A percentile compares a stretch with the other conserved stretches of the same genome.
These are phyloP conservation scores for Lichtheimia corymbifera DNA, from an alignment of 371 early-diverging fungal genomes.

Conservation along the genomic window DNA sequence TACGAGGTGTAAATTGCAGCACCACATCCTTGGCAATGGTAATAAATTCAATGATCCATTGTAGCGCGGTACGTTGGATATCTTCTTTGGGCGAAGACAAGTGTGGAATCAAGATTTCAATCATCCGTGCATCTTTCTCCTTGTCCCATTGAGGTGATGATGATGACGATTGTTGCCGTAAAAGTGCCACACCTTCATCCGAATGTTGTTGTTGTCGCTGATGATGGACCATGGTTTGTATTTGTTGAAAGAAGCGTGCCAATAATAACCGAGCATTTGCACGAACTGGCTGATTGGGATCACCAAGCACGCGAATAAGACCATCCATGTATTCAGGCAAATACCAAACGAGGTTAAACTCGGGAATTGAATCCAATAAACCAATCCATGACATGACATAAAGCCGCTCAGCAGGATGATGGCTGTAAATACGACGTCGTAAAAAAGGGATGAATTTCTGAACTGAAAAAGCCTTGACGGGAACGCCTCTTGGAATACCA, in stretches of 20 bases:
- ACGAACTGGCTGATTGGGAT: conserved; percentile 82
- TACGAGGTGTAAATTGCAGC: conserved; percentile 70
- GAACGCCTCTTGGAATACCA: conserved; percentile 23
- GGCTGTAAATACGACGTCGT: conserved; percentile 79
- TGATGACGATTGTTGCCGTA: conserved; percentile 2
- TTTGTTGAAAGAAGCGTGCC: conserved; percentile 77
- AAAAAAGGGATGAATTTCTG: conserved; percentile 87
- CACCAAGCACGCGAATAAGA: conserved; percentile 79
- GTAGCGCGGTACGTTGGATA: conserved; percentile 81
- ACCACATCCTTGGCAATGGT: conserved; percentile 74
- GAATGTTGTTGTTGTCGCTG: conserved; percentile 10
- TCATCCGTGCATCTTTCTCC: conserved; percentile 75
- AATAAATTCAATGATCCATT: conserved; percentile 86
- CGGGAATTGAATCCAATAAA: conserved; percentile 85
- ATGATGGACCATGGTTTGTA: conserved; percentile 64
- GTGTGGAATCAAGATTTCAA: conserved; percentile 77
- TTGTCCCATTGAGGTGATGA: conserved; percentile 36
- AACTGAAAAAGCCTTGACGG: conserved; percentile 72
- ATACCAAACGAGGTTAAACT: conserved; percentile 81
- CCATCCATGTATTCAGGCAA: conserved; percentile 90
- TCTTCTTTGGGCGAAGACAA: conserved; percentile 78
- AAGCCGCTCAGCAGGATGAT: conserved; percentile 81
- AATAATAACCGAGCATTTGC: conserved; percentile 68
- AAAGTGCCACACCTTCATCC: conserved; percentile 7
- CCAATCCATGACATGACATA: conserved; percentile 93